These are phyloP conservation scores for Podochytrium sp. DNA, from an alignment of 192 early-diverging fungal species.

Conservation along the genomic window DNA sequence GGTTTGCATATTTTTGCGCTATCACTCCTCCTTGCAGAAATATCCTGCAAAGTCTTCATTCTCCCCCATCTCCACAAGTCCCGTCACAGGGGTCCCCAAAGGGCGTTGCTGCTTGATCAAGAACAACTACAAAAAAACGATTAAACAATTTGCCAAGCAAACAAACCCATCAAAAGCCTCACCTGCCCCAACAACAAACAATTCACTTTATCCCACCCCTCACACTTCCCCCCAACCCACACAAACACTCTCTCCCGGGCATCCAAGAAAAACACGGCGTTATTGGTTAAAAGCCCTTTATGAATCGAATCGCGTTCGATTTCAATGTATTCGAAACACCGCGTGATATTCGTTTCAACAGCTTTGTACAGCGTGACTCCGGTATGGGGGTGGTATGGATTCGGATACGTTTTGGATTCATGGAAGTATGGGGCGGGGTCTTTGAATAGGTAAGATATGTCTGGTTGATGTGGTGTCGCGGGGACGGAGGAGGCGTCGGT, in stretches of 20 bases:
- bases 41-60: slow-evolving; percentile 15
- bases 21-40: no score
- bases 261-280: slow-evolving; percentile 76
- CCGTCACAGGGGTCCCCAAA: not conserved
- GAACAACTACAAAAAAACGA: not conserved
- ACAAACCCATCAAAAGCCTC: no score
- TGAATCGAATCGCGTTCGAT: slow-evolving; percentile 48
- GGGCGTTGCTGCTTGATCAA: slow-evolving; percentile 7
- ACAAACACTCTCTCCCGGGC: slow-evolving; percentile 46
- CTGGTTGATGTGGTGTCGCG: not conserved
- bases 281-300: slow-evolving; percentile 51
- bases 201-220: not conserved
- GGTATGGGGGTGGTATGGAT: not conserved
- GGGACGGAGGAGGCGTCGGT: not conserved
- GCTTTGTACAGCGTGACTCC: slow-evolving; percentile 3
- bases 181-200: slow-evolving; percentile 18
- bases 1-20: no score
- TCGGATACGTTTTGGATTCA: not conserved
- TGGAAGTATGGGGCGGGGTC: slow-evolving; percentile 3
- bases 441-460: not conserved
- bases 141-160: not conserved
- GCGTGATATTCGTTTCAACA: not conserved
- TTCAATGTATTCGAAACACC: slow-evolving; percentile 40
- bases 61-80: slow-evolving; percentile 26
- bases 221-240: slow-evolving; percentile 35